Percentiles rank a stretch among this genome's conserved stretches.
These are phyloP conservation scores for Boletus rex-veris DNA, from an alignment of 768 basidiomycete species.

Conservation along the genomic window DNA sequence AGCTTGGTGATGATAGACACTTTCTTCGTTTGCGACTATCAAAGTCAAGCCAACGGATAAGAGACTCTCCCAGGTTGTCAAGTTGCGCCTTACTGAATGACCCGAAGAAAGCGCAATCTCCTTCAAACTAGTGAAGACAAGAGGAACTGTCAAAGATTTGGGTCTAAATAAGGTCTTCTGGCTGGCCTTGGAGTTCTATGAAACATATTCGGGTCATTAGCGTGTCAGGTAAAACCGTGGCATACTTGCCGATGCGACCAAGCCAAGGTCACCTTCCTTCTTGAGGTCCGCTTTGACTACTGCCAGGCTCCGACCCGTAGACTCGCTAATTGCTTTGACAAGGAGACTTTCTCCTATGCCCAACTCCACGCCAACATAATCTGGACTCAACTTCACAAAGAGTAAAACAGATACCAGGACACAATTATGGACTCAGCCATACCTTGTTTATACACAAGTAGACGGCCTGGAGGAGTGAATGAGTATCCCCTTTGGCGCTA, in stretches of 20 bases:
- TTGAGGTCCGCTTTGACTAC: conserved; percentile 89
- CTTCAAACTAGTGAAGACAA: conserved; percentile 84
- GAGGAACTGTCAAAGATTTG: conserved; percentile 82
- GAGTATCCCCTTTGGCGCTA: conserved; percentile 68
- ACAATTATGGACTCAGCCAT: conserved; percentile 22
- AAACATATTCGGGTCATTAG: neutral
- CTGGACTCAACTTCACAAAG: conserved; percentile 73
- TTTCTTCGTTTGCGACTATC: conserved; percentile 90
- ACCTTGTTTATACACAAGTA: conserved; percentile 98
- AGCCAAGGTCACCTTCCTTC: conserved; percentile 91
- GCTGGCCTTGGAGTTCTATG: conserved; percentile 85
- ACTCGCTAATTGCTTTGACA: conserved; percentile 92
- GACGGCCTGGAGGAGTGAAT: conserved; percentile 80
- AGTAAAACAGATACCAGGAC: neutral
- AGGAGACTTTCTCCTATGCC: conserved; percentile 95
- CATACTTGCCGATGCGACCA: conserved; percentile 84
- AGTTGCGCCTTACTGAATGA: conserved; percentile 56
- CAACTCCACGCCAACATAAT: conserved; percentile 92
- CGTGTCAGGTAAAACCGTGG: neutral
- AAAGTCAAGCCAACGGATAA: neutral
- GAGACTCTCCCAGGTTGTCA: neutral
- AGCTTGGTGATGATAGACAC: conserved; percentile 93
- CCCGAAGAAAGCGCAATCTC: conserved; percentile 88
- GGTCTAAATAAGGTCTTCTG: conserved; percentile 95
- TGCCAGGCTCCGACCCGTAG: conserved; percentile 82